Evolutionary conservation across 2,329 filamentous ascomycete genomes (phyloP).

Genomic region (Dactylellina drechsleri): DNA sequence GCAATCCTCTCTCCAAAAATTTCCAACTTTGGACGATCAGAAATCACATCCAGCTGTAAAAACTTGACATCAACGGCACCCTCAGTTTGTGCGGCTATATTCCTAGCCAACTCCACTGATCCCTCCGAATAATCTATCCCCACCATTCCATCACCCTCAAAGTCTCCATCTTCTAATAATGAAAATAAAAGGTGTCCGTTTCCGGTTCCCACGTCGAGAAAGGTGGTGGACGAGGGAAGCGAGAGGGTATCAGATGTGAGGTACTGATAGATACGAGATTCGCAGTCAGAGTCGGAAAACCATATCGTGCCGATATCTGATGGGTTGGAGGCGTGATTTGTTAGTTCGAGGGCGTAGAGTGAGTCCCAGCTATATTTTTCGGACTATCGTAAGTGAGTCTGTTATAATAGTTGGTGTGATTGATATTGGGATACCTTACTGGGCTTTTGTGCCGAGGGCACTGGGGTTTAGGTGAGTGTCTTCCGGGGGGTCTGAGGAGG

Average conservation of each 20-base stretch:
- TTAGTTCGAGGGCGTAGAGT: constrained; percentile 76
- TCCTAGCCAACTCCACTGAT: constrained; percentile 77
- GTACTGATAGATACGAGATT: constrained; percentile 79
- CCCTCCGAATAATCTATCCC: constrained; percentile 87
- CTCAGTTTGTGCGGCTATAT: constrained; percentile 67
- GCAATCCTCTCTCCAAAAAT: constrained; percentile 50
- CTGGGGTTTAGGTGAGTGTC: constrained; percentile 56
- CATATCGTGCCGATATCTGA: constrained; percentile 88
- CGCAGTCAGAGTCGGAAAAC: constrained; percentile 94
- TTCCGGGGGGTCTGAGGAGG: constrained; percentile 22
- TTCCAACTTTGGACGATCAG: constrained; percentile 57
- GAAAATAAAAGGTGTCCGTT: constrained; percentile 91
- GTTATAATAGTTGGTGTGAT: not conserved
- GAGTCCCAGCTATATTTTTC: constrained; percentile 73
- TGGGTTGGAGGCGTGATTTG: constrained; percentile 77
- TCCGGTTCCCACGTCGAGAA: constrained; percentile 91
- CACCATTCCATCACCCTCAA: constrained; percentile 71
- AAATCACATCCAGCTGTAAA: constrained; percentile 67
- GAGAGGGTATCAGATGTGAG: constrained; percentile 66
- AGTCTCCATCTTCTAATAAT: constrained; percentile 70
- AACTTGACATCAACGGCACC: constrained; percentile 63
- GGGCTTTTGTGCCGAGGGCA: constrained; percentile 85
- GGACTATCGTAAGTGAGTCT: not conserved
- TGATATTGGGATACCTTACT: constrained; percentile 68
- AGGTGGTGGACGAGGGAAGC: constrained; percentile 64